Conservation (phyloP, 2,329 filamentous ascomycete genomes). For the Aspergillus flavus region DNA sequence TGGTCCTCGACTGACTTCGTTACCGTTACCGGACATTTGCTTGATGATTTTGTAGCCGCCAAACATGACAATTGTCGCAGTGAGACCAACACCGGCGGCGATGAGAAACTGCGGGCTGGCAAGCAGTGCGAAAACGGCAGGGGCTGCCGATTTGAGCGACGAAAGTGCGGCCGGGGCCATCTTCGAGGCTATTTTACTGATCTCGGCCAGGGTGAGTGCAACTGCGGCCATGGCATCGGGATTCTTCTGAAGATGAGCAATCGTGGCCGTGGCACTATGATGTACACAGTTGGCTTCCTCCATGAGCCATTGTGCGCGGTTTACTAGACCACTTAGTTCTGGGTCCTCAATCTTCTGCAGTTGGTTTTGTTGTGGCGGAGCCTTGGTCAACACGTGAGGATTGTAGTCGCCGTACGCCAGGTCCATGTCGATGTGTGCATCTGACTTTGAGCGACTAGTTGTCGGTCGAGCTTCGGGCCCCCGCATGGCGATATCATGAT, state of each 20-base stretch:
- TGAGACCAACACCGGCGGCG: constrained; percentile 82
- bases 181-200: constrained; percentile 78
- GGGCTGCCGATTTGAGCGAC: constrained; percentile 77
- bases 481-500: constrained; percentile 35
- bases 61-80: constrained; percentile 93
- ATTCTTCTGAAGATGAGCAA: constrained; percentile 76
- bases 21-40: constrained; percentile 60
- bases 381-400: constrained; percentile 56
- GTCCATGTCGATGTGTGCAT: constrained; percentile 74
- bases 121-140: constrained; percentile 82
- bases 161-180: constrained; percentile 80
- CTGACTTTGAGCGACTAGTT: constrained; percentile 34
- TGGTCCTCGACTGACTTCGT: constrained; percentile 11
- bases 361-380: constrained; percentile 14
- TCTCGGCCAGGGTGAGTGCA: constrained; percentile 86
- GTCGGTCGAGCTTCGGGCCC: constrained; percentile 27
- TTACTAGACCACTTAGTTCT: constrained; percentile 69
- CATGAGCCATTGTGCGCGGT: constrained; percentile 73
- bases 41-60: constrained; percentile 98
- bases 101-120: constrained; percentile 93
- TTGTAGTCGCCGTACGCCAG: constrained; percentile 85
- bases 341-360: constrained; percentile 53
- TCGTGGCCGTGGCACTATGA: constrained; percentile 79
- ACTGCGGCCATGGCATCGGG: constrained; percentile 93
- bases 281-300: constrained; percentile 89